A percentile compares a stretch with the other conserved stretches of the same genome.
Evolutionary conservation across 2,329 filamentous ascomycete genomes (phyloP).

Genomic region (Aspergillus sp.): DNA sequence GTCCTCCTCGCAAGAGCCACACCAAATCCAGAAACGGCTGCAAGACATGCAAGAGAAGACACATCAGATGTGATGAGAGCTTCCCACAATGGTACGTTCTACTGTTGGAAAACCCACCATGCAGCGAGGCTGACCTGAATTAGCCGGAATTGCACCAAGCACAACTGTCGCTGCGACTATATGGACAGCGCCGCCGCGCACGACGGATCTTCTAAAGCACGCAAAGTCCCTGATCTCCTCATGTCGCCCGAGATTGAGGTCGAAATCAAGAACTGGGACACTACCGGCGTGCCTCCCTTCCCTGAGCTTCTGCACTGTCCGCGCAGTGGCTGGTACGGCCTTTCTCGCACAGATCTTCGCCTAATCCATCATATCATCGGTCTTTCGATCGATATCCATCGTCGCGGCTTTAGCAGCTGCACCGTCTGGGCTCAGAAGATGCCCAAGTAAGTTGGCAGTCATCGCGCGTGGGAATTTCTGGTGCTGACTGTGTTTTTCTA

Average conservation of each 20-base stretch:
- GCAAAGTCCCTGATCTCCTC: slow-evolving; percentile 61
- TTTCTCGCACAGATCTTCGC: slow-evolving; percentile 73
- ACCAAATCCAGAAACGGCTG: slow-evolving; percentile 99
- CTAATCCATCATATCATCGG: slow-evolving; percentile 87
- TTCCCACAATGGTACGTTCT: slow-evolving; percentile 85
- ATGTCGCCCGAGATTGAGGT: slow-evolving; percentile 83
- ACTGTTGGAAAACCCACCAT: slow-evolving; percentile 5
- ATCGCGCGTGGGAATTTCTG: too few species aligned
- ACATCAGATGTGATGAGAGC: slow-evolving; percentile 96
- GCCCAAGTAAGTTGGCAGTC: slow-evolving; percentile 64
- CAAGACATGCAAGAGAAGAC: slow-evolving; percentile 94
- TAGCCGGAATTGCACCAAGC: slow-evolving; percentile 97
- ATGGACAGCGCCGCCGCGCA: slow-evolving; percentile 72
- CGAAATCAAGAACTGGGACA: slow-evolving; percentile 76
- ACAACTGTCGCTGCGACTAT: slow-evolving; percentile 97
- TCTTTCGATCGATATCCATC: slow-evolving; percentile 76
- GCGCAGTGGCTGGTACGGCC: slow-evolving; percentile 65
- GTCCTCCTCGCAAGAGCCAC: slow-evolving; percentile 85
- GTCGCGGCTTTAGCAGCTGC: slow-evolving; percentile 73
- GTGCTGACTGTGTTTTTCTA: background rate
- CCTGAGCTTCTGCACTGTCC: slow-evolving; percentile 73
- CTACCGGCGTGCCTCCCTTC: slow-evolving; percentile 80
- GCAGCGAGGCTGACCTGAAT: slow-evolving; percentile 4
- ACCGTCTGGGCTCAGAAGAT: slow-evolving; percentile 92
- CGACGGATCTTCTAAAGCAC: slow-evolving; percentile 48